A percentile compares a stretch with the other conserved stretches of the same genome.
phyloP scores from a whole-genome alignment of 768 basidiomycete genomes.

The Tulasnella sp. region DNA sequence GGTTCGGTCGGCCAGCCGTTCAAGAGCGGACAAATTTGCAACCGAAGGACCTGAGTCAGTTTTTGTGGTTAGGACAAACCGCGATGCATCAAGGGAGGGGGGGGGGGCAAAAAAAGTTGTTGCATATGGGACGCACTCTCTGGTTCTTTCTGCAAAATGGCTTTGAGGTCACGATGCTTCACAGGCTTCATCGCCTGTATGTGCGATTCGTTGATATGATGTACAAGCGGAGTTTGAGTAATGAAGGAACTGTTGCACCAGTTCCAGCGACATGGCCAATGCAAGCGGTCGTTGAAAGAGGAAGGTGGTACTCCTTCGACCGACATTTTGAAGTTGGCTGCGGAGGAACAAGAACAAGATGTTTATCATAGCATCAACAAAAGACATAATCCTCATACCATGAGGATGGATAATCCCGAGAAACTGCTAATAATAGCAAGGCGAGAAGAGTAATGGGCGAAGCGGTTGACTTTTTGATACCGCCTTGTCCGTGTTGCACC shows the following conservation, averaged over 20 bases:
- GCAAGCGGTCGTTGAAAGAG: not conserved
- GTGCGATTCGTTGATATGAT: slow-evolving; percentile 6
- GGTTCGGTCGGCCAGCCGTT: not conserved
- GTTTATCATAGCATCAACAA: not conserved
- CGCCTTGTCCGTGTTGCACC: not conserved
- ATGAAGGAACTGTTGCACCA: slow-evolving; percentile 13
- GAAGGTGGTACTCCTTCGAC: not conserved
- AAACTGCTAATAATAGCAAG: not conserved
- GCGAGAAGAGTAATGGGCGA: too few relatives aligned
- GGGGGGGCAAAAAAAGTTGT: not conserved
- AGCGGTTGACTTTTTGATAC: not conserved
- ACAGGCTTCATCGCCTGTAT: slow-evolving; percentile 1
- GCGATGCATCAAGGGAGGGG: too few relatives aligned
- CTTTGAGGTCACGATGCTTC: slow-evolving; percentile 10
- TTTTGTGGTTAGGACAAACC: not conserved
- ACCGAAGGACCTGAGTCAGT: not conserved
- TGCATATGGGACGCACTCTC: not conserved
- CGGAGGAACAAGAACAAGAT: not conserved
- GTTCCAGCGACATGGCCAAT: slow-evolving; percentile 19
- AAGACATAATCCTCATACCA: not conserved
- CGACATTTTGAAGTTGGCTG: not conserved
- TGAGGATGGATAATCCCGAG: not conserved
- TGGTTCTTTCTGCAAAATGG: not conserved
- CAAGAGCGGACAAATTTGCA: not conserved
- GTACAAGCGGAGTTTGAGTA: slow-evolving; percentile 7